A percentile compares a stretch with the other conserved stretches of the same genome.
Evolutionary conservation across 768 basidiomycete species (phyloP).

Genomic region (Austroboletus festivus): DNA sequence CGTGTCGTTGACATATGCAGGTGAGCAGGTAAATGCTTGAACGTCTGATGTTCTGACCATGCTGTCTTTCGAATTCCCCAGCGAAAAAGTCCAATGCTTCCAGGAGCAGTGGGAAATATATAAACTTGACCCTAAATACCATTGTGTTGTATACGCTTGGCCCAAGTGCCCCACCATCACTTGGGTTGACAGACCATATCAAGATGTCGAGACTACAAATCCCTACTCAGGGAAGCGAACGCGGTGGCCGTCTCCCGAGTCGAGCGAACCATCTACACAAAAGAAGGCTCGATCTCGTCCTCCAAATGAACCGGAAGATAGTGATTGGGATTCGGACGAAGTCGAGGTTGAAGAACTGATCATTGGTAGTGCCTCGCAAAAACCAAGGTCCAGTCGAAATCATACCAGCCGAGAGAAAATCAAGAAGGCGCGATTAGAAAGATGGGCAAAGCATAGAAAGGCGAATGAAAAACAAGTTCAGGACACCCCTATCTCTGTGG

Average conservation of each 20-base stretch:
- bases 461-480: constrained; percentile 30
- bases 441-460: constrained; percentile 26
- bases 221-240: constrained; percentile 26
- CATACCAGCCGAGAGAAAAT: constrained; percentile 34
- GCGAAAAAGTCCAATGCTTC: constrained; percentile 48
- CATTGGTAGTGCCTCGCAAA: constrained; percentile 33
- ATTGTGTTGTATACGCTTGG: constrained; percentile 52
- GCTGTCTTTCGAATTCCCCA: constrained; percentile 26
- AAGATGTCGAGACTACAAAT: constrained; percentile 6
- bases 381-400: constrained; percentile 10
- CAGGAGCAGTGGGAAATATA: constrained; percentile 87
- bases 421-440: constrained; percentile 21
- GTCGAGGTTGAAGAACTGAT: constrained; percentile 53
- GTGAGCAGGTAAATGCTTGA: constrained; percentile 39
- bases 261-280: constrained; percentile 8
- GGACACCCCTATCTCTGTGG: constrained; percentile 25
- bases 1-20: constrained; percentile 64
- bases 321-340: constrained; percentile 35
- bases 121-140: constrained; percentile 74
- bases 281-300: constrained; percentile 28
- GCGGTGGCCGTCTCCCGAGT: constrained; percentile 25
- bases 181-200: constrained; percentile 14
- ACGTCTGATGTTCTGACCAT: constrained; percentile 1
- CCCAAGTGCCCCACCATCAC: constrained; percentile 33
- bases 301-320: constrained; percentile 20